phyloP scores from a whole-genome alignment of 139 green algal genomes.

The Chlorella sorokiniana region DNA sequence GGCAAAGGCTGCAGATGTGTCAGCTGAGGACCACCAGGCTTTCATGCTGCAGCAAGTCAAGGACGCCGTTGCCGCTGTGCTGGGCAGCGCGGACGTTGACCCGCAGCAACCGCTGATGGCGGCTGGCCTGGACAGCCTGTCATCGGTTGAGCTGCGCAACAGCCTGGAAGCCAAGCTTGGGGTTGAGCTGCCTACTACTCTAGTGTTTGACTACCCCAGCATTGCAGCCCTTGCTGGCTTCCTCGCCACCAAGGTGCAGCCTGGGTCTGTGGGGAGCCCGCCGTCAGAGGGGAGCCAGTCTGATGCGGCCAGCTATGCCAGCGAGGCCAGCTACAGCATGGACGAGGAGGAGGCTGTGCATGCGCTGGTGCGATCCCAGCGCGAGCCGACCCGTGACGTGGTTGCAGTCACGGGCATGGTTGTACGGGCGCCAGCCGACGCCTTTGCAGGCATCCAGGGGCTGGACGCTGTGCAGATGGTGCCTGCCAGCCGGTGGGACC shows the following conservation, averaged over 20 bases:
- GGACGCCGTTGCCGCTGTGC: conserved; percentile 21
- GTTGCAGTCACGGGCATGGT: conserved; percentile 2
- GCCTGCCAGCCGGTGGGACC: conserved; percentile 27
- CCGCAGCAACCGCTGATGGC: conserved; percentile 62
- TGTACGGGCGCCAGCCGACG: conserved; percentile 7
- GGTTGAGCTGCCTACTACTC: conserved; percentile 62
- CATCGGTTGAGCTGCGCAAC: conserved; percentile 81
- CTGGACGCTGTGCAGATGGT: conserved; percentile 37
- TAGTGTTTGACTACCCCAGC: conserved; percentile 75
- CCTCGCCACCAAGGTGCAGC: conserved; percentile 39
- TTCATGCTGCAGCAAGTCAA: conserved; percentile 28
- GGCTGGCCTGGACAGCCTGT: conserved; percentile 79
- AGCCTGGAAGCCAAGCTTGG: conserved; percentile 60
- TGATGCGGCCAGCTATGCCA: not conserved
- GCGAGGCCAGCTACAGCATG: not conserved
- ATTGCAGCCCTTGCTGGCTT: conserved; percentile 43
- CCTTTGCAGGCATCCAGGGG: conserved; percentile 4
- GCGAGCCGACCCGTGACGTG: not conserved
- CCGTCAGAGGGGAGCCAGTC: not conserved
- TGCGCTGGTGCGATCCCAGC: not conserved
- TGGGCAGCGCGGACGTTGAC: conserved; percentile 13
- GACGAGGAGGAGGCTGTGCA: not conserved
- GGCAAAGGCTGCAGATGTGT: not conserved
- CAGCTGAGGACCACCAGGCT: not conserved
- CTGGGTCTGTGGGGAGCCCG: conserved; percentile 28